A percentile compares a stretch with the other conserved stretches of the same genome.
Conservation (phyloP, 164 flowering plant genomes). For the Stephania yunnanensis region DNA sequence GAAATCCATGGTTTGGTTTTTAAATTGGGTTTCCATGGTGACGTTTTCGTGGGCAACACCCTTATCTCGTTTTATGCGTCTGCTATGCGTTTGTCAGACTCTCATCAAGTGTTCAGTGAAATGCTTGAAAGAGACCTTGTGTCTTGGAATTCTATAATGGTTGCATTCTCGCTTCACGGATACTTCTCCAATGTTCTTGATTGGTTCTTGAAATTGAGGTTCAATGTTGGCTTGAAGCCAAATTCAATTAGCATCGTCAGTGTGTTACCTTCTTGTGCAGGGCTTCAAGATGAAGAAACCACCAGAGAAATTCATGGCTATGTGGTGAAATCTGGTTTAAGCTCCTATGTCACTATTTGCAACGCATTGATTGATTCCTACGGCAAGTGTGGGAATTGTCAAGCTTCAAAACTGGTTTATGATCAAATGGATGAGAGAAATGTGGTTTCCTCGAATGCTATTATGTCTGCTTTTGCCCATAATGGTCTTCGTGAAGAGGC, state of each 20-base stretch:
- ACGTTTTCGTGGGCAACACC: slow-evolving; percentile 33
- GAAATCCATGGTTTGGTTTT: slow-evolving; percentile 30
- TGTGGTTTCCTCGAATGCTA: slow-evolving; percentile 58
- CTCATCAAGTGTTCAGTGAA: slow-evolving; percentile 46
- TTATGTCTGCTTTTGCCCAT: slow-evolving; percentile 39
- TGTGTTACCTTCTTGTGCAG: slow-evolving; percentile 31
- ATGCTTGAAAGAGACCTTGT: slow-evolving; percentile 55
- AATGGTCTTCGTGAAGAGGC: slow-evolving; percentile 28
- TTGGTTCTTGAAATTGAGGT: slow-evolving; percentile 32
- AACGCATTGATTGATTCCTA: slow-evolving; percentile 16
- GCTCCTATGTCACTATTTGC: slow-evolving; percentile 9
- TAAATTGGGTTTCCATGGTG: slow-evolving; percentile 27
- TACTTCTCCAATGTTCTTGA: slow-evolving; percentile 20
- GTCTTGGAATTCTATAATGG: slow-evolving; percentile 55
- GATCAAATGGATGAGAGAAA: slow-evolving; percentile 14
- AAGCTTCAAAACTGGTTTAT: slow-evolving; percentile 10
- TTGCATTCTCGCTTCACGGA: slow-evolving; percentile 33
- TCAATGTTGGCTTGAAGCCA: slow-evolving; percentile 9
- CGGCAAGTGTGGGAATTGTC: slow-evolving; percentile 14
- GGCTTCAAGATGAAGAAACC: slow-evolving; percentile 29
- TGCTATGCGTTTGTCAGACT: slow-evolving; percentile 18
- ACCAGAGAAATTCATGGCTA: slow-evolving; percentile 19
- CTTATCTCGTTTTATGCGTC: slow-evolving; percentile 26
- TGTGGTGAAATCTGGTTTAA: slow-evolving; percentile 17
- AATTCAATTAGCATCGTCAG: slow-evolving; percentile 15